Evolutionary conservation across 2,329 filamentous ascomycete species (phyloP), one percentile per base, ranked within the genome.

Genomic region (Fusarium sp.): DNA sequence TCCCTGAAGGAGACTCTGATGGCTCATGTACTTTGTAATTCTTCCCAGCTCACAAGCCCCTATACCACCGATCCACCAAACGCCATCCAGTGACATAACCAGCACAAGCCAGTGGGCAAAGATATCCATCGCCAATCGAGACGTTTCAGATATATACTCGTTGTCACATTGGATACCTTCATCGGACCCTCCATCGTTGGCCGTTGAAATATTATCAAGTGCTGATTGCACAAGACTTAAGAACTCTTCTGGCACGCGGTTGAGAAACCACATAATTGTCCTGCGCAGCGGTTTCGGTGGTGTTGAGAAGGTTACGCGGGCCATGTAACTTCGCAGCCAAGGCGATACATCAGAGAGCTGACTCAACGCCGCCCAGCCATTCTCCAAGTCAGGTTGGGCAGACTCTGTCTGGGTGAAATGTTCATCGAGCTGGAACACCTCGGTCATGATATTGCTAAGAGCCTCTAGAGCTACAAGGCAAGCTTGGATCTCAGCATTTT

Each of bases 31-130:
- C 14, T 56, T 62, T 0, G 78, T 63, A 0, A 78, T 59, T 24
- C 75, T 59, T 0, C 67, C 62, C 28, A 81, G 55, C 59, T 81
- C 79, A 75, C 76, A 80, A 6, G 59, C 59, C 0, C 79, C 79
- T 5, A 78, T 76, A 0, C 72, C 75, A 0, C 78, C 77, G 41
- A 81, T 79, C 79, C 79, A 81, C 79, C 79, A 81, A 2, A 80
- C 78, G 1, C 76, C 75, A 52, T 81, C 79, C 5, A 81, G 46
- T n/a, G 80, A 20, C 62, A 79, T 72, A 1, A 79, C 71, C 3
- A 80, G 48, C 7, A 80, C 78, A 6, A 80, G 74, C 79, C 79
- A 81, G 41, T 81, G 79, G 0, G 78, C 72, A 50, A 80, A 79
- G 2, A 80, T 79, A 10, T 81, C 76, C 45, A 80, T 60, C 2